phyloP scores from a whole-genome alignment of 768 basidiomycete species.

The Lactifluus volemus region DNA sequence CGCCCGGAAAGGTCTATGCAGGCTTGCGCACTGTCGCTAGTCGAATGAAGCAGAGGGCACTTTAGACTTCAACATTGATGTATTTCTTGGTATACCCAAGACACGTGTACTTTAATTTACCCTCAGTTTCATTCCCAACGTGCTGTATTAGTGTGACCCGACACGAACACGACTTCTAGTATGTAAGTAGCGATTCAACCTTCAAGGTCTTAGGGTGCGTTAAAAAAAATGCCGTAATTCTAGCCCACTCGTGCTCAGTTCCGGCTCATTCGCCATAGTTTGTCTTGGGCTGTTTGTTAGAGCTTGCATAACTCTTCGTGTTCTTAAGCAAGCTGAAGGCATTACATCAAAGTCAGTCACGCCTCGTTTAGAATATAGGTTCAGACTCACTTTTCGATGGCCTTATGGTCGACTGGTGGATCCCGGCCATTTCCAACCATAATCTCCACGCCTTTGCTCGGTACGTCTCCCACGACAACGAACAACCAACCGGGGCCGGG shows the following conservation, averaged over 20 bases:
- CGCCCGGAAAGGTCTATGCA: conserved; percentile 90
- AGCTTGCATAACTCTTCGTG: conserved; percentile 22
- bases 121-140: too few species aligned
- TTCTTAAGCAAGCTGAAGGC: conserved; percentile 38
- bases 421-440: conserved; percentile 61
- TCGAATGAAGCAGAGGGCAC: conserved; percentile 85
- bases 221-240: neutral
- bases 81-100: neutral
- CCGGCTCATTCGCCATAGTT: conserved; percentile 12
- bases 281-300: conserved; percentile 4
- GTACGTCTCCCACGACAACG: conserved; percentile 55
- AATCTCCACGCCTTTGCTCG: conserved; percentile 51
- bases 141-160: neutral
- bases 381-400: conserved; percentile 46
- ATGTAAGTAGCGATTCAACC: neutral
- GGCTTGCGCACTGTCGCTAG: conserved; percentile 86
- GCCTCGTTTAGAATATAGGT: neutral
- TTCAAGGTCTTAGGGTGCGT: neutral
- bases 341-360: neutral
- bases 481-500: conserved; percentile 77
- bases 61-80: conserved; percentile 33
- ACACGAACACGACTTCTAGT: neutral
- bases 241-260: neutral
- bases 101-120: neutral
- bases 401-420: conserved; percentile 49